These are phyloP conservation scores for Berberis vulgaris DNA, from an alignment of 164 flowering plant genomes.

Conservation along the genomic window DNA sequence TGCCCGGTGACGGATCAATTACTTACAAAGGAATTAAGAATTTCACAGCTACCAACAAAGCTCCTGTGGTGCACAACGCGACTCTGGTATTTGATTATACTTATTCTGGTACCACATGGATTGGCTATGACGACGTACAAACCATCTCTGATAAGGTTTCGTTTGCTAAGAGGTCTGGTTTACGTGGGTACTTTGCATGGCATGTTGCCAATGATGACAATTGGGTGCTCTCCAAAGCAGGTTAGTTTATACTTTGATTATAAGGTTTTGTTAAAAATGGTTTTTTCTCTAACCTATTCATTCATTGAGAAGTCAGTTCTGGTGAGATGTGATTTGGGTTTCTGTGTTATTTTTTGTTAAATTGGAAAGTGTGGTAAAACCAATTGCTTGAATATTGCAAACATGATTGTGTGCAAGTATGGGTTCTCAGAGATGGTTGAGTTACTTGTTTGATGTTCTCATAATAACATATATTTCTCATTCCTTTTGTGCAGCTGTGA, in stretches of 20 bases:
- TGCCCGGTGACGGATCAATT: slow-evolving; percentile 22
- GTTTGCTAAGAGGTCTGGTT: slow-evolving; percentile 20
- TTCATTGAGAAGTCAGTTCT: no score
- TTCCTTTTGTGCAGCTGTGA: no score
- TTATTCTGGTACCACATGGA: slow-evolving; percentile 26
- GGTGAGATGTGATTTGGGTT: background rate
- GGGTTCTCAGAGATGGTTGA: background rate
- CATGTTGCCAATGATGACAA: no score
- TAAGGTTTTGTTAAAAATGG: background rate
- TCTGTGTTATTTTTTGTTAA: background rate
- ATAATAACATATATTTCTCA: background rate
- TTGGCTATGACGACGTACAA: slow-evolving; percentile 34
- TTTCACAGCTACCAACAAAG: slow-evolving; percentile 18
- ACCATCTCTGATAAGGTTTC: slow-evolving; percentile 4
- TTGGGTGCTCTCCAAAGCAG: slow-evolving; percentile 20
- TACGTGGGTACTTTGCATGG: slow-evolving; percentile 23
- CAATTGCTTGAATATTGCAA: background rate
- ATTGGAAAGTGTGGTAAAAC: background rate
- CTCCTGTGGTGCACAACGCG: slow-evolving; percentile 32
- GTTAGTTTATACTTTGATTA: slow-evolving; percentile 15
- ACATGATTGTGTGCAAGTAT: background rate
- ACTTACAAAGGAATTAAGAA: slow-evolving; percentile 22
- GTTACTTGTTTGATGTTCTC: background rate
- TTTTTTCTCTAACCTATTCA: background rate
- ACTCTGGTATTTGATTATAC: slow-evolving; percentile 32